Percentiles rank a stretch among this genome's conserved stretches.
These are phyloP conservation scores for Chytriomyces confervae DNA, from an alignment of 192 early-diverging fungal genomes.

Conservation along the genomic window DNA sequence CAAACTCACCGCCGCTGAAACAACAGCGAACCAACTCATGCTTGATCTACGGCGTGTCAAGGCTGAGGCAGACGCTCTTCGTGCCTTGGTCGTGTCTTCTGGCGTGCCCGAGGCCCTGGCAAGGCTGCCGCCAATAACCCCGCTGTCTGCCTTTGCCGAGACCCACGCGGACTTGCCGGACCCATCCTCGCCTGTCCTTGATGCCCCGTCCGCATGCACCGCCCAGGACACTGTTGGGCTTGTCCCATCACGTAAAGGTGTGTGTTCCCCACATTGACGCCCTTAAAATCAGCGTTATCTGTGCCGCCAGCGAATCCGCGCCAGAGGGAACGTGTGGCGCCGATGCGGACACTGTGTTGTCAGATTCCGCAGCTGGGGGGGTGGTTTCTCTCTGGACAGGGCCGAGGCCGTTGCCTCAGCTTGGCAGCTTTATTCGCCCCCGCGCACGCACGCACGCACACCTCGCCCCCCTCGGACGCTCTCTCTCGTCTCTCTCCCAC, in stretches of 20 bases:
- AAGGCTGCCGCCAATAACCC: conserved; percentile 7
- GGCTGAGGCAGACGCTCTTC: conserved; percentile 18
- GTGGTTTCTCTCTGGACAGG: no score
- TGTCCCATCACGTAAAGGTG: no score
- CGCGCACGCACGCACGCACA: no score
- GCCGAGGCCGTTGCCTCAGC: no score
- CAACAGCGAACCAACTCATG: conserved; percentile 13
- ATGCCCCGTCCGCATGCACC: neutral
- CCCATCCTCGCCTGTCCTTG: neutral
- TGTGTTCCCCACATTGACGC: no score
- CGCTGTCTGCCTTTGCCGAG: conserved; percentile 2
- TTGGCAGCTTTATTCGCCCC: no score
- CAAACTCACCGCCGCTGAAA: conserved; percentile 10
- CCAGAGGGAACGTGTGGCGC: neutral
- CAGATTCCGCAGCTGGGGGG: no score
- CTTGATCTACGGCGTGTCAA: neutral
- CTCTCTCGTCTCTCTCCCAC: no score
- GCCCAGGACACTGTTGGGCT: no score
- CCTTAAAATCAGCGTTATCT: neutral
- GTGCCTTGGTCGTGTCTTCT: neutral
- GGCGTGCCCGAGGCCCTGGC: neutral
- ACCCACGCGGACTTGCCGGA: neutral
- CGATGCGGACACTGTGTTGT: neutral
- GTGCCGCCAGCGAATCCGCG: neutral
- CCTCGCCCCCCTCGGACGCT: no score